Conservation (phyloP, 2,329 filamentous ascomycete genomes). For the Colletotrichum costaricense region DNA sequence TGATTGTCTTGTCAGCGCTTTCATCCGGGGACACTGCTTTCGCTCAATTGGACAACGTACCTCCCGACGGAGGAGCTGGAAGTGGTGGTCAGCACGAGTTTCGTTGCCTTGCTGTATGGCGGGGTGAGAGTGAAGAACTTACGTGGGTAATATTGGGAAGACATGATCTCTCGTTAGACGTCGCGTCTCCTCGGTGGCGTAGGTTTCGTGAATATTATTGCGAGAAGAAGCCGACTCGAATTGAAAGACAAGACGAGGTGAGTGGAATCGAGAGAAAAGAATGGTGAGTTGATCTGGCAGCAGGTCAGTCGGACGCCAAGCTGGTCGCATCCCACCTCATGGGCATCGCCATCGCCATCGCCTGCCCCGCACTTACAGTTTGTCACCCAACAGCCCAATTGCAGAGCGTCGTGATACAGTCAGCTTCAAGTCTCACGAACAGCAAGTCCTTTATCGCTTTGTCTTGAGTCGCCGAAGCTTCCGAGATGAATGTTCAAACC, state of each 20-base stretch:
- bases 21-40: background rate
- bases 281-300: constrained; percentile 5
- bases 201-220: too few species aligned
- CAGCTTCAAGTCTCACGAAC: background rate
- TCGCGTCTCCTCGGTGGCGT: background rate
- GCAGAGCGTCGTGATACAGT: background rate
- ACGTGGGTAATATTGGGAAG: constrained; percentile 34
- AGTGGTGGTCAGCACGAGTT: constrained; percentile 24
- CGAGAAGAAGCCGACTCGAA: background rate
- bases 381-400: background rate
- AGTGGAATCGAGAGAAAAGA: background rate
- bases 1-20: constrained; percentile 30
- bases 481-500: background rate
- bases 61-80: constrained; percentile 31
- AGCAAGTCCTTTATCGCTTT: background rate
- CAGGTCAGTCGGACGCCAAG: constrained; percentile 9
- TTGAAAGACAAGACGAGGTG: background rate
- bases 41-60: background rate
- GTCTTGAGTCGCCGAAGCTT: background rate
- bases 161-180: constrained; percentile 20
- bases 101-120: background rate
- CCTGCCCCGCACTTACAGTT: constrained; percentile 33
- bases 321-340: constrained; percentile 10
- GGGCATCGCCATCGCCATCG: background rate
- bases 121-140: constrained; percentile 17